Conservation (phyloP, 78 protist genomes). For the Monocercomonoides exilis region DNA sequence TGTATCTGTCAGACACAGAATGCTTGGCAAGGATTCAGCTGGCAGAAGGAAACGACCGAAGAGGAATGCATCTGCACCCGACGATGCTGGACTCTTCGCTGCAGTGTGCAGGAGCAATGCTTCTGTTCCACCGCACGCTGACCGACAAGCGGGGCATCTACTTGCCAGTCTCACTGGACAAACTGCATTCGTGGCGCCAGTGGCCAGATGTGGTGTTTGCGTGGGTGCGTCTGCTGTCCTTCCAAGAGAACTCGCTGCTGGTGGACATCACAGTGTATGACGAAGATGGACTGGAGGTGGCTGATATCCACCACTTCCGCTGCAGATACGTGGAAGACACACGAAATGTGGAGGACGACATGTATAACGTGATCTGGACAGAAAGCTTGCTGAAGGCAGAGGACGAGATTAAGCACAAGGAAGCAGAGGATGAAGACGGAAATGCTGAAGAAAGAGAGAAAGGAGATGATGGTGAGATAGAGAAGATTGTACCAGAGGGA, state of each 20-base stretch:
- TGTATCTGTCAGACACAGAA: background rate
- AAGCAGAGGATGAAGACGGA: background rate
- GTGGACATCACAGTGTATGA: background rate
- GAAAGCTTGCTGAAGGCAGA: background rate
- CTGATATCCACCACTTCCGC: constrained; percentile 2
- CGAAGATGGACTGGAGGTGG: background rate
- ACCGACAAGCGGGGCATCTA: constrained; percentile 9
- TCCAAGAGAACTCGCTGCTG: background rate
- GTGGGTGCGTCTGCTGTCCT: constrained; percentile 2
- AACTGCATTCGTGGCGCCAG: background rate
- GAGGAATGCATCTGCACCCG: background rate
- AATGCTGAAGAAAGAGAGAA: background rate
- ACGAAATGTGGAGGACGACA: background rate
- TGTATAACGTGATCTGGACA: background rate
- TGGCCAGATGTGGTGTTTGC: background rate
- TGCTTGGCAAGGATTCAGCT: background rate
- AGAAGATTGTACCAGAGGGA: too few species aligned
- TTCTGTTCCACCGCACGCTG: background rate
- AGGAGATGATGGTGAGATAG: too few species aligned
- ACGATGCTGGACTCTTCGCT: constrained; percentile 15
- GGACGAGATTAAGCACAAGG: background rate
- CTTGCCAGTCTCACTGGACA: background rate
- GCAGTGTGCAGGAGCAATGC: background rate
- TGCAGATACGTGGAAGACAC: background rate
- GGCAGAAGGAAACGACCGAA: background rate